Conservation (phyloP, 371 early-diverging fungal genomes). For the Mortierella sp. region DNA sequence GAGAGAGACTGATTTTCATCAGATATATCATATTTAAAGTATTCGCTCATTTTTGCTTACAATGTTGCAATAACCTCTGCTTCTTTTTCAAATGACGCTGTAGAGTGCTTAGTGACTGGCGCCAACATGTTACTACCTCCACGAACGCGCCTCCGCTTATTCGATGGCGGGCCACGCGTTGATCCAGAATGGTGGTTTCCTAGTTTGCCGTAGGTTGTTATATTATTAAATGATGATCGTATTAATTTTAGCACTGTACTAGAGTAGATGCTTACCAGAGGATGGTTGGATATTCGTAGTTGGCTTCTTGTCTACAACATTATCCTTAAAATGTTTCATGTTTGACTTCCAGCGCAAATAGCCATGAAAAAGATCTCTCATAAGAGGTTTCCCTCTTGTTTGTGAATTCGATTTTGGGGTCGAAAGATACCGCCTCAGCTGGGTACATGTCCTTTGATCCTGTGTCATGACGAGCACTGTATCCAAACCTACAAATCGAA, state of each 20-base stretch:
- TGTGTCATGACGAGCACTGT: slow-evolving; percentile 80
- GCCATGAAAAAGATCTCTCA: slow-evolving; percentile 64
- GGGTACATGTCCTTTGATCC: slow-evolving; percentile 75
- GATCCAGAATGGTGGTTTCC: slow-evolving; percentile 9
- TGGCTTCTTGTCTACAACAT: slow-evolving; percentile 21
- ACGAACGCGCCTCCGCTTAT: slow-evolving; percentile 84
- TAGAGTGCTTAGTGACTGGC: slow-evolving; percentile 28
- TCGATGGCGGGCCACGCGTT: slow-evolving; percentile 62
- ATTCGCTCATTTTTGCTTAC: slow-evolving; percentile 33
- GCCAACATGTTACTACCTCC: slow-evolving; percentile 71
- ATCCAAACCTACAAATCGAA: slow-evolving; percentile 38
- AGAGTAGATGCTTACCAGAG: slow-evolving; percentile 1
- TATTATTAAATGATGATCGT: background rate
- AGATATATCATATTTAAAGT: background rate
- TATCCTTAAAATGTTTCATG: slow-evolving; percentile 60
- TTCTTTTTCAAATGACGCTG: slow-evolving; percentile 61
- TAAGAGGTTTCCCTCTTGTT: slow-evolving; percentile 58
- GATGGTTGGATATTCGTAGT: background rate
- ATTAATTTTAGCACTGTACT: background rate
- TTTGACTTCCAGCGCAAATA: slow-evolving; percentile 78
- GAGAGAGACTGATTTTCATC: background rate
- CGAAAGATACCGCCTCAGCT: slow-evolving; percentile 72
- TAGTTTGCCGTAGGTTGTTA: background rate
- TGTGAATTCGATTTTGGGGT: slow-evolving; percentile 26
- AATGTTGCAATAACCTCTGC: slow-evolving; percentile 61